phyloP scores from a whole-genome alignment of 148 eudicot genomes.

The Drosera capensis region DNA sequence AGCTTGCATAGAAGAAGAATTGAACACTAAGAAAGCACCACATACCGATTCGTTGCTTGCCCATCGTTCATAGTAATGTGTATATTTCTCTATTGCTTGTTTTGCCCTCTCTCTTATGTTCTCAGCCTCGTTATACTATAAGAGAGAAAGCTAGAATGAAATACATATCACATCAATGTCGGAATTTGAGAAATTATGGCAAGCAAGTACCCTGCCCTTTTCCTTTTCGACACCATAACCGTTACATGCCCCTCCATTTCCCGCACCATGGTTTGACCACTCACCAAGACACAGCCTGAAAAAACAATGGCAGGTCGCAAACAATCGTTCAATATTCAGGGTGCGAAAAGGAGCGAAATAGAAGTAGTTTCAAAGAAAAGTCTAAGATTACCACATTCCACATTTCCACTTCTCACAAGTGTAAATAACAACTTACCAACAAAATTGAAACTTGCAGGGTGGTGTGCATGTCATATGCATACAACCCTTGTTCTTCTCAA shows the following conservation, averaged over 20 bases:
- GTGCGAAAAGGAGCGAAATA: not conserved
- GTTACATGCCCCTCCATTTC: constrained; percentile 90
- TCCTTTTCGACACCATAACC: constrained; percentile 83
- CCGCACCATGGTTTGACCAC: constrained; percentile 85
- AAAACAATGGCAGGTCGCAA: constrained; percentile 6
- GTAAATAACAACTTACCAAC: constrained; percentile 49
- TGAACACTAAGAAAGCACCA: not conserved
- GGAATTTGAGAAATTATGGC: not conserved
- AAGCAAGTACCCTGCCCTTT: constrained; percentile 53
- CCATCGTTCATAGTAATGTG: constrained; percentile 95
- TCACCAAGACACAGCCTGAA: constrained; percentile 84
- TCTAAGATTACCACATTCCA: not conserved
- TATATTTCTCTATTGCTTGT: constrained; percentile 74
- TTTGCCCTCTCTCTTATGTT: constrained; percentile 91
- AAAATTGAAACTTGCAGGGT: constrained; percentile 83
- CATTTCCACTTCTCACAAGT: too few species aligned
- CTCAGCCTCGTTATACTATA: constrained; percentile 71
- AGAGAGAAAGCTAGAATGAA: too few species aligned
- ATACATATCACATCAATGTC: too few species aligned
- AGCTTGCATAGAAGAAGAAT: not conserved
- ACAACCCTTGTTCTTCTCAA: constrained; percentile 89
- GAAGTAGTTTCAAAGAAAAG: not conserved
- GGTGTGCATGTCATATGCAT: constrained; percentile 93
- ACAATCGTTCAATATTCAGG: not conserved
- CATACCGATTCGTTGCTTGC: constrained; percentile 83